Evolutionary conservation across 202 grass and related monocot species (phyloP), one percentile per base, ranked within the genome.

Genomic region (Zoysia matrella): DNA sequence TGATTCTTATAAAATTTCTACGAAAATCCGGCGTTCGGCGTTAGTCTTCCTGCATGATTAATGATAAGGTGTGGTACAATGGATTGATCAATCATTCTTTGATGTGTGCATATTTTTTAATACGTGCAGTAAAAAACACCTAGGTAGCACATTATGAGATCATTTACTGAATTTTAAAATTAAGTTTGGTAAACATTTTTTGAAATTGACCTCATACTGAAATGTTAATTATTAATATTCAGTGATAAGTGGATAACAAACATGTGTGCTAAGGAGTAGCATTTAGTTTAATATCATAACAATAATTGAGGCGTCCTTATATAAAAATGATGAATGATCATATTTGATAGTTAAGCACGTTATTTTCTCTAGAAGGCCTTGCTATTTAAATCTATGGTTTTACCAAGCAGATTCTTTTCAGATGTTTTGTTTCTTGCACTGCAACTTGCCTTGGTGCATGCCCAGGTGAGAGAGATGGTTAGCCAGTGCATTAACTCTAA

Each of bases 371-470:
- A 6, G 5, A 80, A 61, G 12, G 53, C 6, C 16, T 48, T 42
- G 2, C 16, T 11, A 12, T 22, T 51, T 30, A 69, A 67, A 36
- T 61, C 15, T 40, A 0, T 47, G 4, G 5, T 43, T 60, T 43
- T 30, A 39, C 51, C 5, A 16, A 60, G 41, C 6, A 14, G 3
- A 22, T 64, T 72, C n/a, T 16, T 58, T 48, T 69, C 16, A 6
- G 14, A 68, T 60, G 0, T 5, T 6, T 65, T 62, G 15, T 72
- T 65, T 72, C 56, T 78, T 56, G 14, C 68, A 39, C 52, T 58
- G 62, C 42, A 86, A 22, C 54, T 45, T 58, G 22, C 22, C 22
- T 80, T 57, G 61, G 12, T n/a, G 49, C 44, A 44, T 51, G 60
- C 63, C 5, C 39, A 57, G 30, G 42, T 60, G n/a, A 0, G 15